Evolutionary conservation across 768 basidiomycete species (phyloP).

Genomic region (Wakefieldia striispora): DNA sequence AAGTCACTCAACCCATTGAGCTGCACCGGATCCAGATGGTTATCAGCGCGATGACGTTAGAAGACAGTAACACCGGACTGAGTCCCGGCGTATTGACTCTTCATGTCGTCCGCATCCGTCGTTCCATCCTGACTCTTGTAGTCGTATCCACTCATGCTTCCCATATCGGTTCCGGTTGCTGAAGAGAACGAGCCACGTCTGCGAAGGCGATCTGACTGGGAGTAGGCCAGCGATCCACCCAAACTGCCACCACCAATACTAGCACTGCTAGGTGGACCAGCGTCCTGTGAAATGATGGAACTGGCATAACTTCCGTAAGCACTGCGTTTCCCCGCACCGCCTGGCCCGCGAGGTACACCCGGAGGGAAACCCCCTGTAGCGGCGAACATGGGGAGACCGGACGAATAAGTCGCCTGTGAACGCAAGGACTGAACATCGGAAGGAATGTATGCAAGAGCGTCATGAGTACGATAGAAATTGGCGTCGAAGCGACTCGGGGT

Average conservation of each 20-base stretch:
- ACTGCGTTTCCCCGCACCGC: slow-evolving; percentile 69
- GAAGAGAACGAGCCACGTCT: slow-evolving; percentile 76
- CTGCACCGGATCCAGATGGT: slow-evolving; percentile 2
- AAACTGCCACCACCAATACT: slow-evolving; percentile 56
- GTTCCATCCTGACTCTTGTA: slow-evolving; percentile 91
- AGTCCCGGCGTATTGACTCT: slow-evolving; percentile 84
- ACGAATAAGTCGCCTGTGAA: slow-evolving; percentile 95
- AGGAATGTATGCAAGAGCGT: slow-evolving; percentile 90
- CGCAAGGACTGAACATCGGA: slow-evolving; percentile 94
- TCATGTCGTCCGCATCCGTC: slow-evolving; percentile 80
- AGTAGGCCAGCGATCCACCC: slow-evolving; percentile 67
- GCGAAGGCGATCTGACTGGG: slow-evolving; percentile 86
- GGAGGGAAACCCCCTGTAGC: slow-evolving; percentile 68
- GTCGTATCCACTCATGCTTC: slow-evolving; percentile 71
- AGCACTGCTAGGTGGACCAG: slow-evolving; percentile 54
- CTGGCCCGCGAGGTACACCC: slow-evolving; percentile 56
- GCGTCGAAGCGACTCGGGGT: slow-evolving; percentile 95
- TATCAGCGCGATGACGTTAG: slow-evolving; percentile 35
- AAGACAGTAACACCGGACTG: slow-evolving; percentile 86
- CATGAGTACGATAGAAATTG: slow-evolving; percentile 93
- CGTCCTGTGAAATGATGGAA: slow-evolving; percentile 92
- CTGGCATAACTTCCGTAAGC: slow-evolving; percentile 80
- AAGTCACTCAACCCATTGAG: slow-evolving; percentile 16
- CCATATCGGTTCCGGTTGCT: slow-evolving; percentile 72
- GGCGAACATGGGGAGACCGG: slow-evolving; percentile 84